A percentile compares a stretch with the other conserved stretches of the same genome.
phyloP scores from a whole-genome alignment of 2,329 filamentous ascomycete genomes.

The Aspergillus sp. region DNA sequence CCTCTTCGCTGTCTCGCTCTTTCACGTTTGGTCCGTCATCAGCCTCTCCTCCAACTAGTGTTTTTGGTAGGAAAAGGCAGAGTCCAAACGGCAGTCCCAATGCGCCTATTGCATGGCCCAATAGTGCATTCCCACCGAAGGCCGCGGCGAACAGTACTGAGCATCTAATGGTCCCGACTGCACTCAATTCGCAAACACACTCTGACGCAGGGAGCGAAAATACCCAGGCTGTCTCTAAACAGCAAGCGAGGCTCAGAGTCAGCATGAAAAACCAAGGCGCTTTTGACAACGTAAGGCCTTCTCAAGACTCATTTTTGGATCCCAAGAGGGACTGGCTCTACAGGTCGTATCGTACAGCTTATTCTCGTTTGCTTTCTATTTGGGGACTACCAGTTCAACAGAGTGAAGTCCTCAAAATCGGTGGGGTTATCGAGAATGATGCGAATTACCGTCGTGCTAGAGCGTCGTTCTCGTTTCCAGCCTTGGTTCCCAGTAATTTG shows the following conservation, averaged over 20 bases:
- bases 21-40: constrained; percentile 39
- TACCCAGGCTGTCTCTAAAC: constrained; percentile 19
- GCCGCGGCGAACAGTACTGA: constrained; percentile 21
- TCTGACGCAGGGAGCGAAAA: constrained; percentile 36
- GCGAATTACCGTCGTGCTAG: constrained; percentile 18
- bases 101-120: constrained; percentile 23
- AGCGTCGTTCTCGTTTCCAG: constrained; percentile 18
- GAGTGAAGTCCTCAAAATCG: constrained; percentile 54
- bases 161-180: constrained; percentile 23
- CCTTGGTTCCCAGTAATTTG: constrained; percentile 8
- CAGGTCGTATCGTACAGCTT: constrained; percentile 48
- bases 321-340: constrained; percentile 43
- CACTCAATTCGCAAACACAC: constrained; percentile 25
- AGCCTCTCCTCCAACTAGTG: constrained; percentile 34
- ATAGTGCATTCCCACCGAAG: constrained; percentile 16
- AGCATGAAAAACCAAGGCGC: constrained; percentile 51
- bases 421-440: constrained; percentile 33
- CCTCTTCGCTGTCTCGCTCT: constrained; percentile 40
- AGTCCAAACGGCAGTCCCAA: constrained; percentile 33
- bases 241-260: constrained; percentile 36
- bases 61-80: constrained; percentile 28
- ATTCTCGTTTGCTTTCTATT: constrained; percentile 53
- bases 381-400: constrained; percentile 52
- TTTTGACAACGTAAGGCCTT: constrained; percentile 48
- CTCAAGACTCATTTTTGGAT: constrained; percentile 45